Base-by-base conservation (phyloP, 106 monocot genomes). In the Vanilla planifolia region DNA sequence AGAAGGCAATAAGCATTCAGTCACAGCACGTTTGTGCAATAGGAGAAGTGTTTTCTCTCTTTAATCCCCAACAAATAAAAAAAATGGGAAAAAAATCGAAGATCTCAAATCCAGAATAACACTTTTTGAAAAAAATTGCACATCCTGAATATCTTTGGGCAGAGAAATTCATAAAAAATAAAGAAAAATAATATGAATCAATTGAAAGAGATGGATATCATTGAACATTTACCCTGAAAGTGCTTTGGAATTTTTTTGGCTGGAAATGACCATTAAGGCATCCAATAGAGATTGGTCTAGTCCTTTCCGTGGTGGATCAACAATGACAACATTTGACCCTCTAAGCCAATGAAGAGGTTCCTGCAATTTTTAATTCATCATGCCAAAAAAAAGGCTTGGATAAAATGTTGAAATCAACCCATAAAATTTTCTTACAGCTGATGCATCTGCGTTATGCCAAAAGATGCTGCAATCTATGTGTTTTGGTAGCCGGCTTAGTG, bases 281-380 rank as follows among this genome's bases (percentile, higher is more conserved):
- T 79, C 77, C 56, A 80, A 36, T 17, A 98, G 52, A 14, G 96
- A 77, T 14, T 72, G 62, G 48, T 91, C 74, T 69, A 98, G 63
- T 34, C 96, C 96, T 82, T 98, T 98, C 75, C 91, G 86, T 0
- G 96, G 96, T 65, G 96, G 96, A 85, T 98, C 96, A n/a, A 98
- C 91, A 67, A 98, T 68, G 61, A 91, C 75, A 25, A 98, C 81
- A 74, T 88, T 83, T 71, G 96, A 76, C 34, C 96, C 91, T 66
- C 85, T 75, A 8, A 98, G 72, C 96, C 96, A 98, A 57, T 88
- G 84, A 75, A 85, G 56, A 41, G 91, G 90, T 66, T 98, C 96
- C 96, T 98, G 70, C 33, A 50, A 24, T 62, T 60, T 53, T 51
- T 45, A n/a, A n/a, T n/a, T n/a, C n/a, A n/a, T 36, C 55, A 63